Evolutionary conservation across 345 rosid genomes (phyloP).

Genomic region (Gossypioides kirkii): DNA sequence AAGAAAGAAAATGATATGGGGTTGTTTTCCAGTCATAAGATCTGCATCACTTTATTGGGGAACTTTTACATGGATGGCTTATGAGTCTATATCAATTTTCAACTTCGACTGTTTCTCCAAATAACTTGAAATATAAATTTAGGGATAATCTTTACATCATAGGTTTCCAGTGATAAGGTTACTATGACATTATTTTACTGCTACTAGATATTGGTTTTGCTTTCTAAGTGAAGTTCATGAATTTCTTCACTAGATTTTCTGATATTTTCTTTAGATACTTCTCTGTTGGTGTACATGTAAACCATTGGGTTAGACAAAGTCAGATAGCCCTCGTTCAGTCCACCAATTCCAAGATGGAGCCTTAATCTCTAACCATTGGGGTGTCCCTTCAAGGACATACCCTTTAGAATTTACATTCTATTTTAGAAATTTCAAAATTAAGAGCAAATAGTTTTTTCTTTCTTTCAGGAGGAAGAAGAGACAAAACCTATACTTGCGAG

Average conservation of each 20-base stretch:
- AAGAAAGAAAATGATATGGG: background rate
- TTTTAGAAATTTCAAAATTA: background rate
- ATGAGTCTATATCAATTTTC: background rate
- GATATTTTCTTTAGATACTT: background rate
- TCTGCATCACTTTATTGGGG: background rate
- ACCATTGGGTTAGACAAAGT: background rate
- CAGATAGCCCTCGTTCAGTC: background rate
- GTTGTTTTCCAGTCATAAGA: background rate
- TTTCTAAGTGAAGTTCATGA: background rate
- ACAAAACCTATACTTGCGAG: conserved; percentile 36
- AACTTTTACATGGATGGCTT: background rate
- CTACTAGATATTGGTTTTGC: background rate
- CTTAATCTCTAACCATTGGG: background rate
- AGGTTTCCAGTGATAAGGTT: background rate
- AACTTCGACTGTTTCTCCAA: background rate
- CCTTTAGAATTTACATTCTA: background rate
- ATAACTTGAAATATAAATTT: background rate
- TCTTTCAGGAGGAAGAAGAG: conserved; percentile 58
- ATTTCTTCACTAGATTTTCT: background rate
- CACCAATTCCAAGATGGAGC: background rate
- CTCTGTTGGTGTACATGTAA: background rate
- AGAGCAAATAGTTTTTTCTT: conserved; percentile 10
- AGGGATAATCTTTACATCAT: background rate
- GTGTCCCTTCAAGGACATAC: background rate
- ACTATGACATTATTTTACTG: background rate